Conservation (phyloP, 176 grass and related monocot genomes). For the Saccharum spontaneum region DNA sequence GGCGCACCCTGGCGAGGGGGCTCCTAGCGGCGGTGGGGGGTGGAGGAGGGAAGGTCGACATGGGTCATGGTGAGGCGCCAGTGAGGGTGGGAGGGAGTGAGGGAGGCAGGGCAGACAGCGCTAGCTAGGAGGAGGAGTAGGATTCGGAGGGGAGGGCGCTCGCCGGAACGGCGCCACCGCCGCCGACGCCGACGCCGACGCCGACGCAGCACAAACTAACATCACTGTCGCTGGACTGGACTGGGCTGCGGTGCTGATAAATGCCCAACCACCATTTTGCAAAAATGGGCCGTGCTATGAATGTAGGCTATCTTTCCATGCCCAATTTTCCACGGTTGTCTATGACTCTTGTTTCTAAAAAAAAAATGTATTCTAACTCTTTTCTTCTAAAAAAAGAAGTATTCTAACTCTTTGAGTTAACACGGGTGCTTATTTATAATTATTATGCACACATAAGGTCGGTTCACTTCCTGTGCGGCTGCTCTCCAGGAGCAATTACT, state of each 20-base stretch:
- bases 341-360: too few relatives aligned
- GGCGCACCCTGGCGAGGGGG: constrained; percentile 48
- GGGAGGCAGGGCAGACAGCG: not conserved
- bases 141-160: constrained; percentile 28
- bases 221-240: not conserved
- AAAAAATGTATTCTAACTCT: too few relatives aligned
- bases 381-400: too few relatives aligned
- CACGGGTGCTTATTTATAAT: too few relatives aligned
- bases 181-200: not conserved
- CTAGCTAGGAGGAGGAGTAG: not conserved
- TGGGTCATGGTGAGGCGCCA: constrained; percentile 15
- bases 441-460: too few relatives aligned
- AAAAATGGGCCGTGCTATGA: not conserved
- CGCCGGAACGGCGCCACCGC: constrained; percentile 22
- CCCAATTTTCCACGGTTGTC: too few relatives aligned
- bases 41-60: constrained; percentile 31
- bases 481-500: too few relatives aligned
- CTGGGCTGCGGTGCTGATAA: not conserved
- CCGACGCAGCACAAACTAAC: not conserved
- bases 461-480: too few relatives aligned
- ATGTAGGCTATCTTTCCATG: too few relatives aligned
- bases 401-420: too few relatives aligned
- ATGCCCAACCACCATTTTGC: not conserved
- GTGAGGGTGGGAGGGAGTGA: not conserved
- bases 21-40: not conserved